Base-by-base conservation (phyloP, 228 moss, liverwort and hornwort genomes). In the Sphagnum fallax region DNA sequence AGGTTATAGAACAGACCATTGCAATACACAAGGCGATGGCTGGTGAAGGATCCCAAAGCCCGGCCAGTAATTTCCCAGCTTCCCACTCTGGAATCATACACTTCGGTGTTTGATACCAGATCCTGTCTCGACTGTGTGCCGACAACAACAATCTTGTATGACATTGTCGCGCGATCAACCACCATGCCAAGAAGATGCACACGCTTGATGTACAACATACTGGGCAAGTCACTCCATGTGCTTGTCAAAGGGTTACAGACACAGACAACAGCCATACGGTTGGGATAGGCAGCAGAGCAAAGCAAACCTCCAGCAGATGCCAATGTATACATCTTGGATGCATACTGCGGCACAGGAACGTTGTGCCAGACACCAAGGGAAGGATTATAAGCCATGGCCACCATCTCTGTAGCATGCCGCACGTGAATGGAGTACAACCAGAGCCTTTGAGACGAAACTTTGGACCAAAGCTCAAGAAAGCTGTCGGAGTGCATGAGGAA, bases 351-450 rank as follows among this genome's bases (percentile, higher is more conserved):
- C 8, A 87, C 83, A 0, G 87, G 87, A 5, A 87, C 81, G 5
- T 80, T 83, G 52, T 87, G 87, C 87, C 87, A 87, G 69, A 87
- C 53, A 68, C 83, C 81, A 4, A 87, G 47, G 0, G 87, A 87
- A 14, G 87, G 87, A 48, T 87, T 87, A 6, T 81, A 87, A 48
- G 87, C 87, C 83, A 87, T 87, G 1, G 87, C 87, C 72, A 87
- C 83, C 87, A 87, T 87, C 75, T 87, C 87, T 0, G 74, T 81
- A 1, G 78, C 76, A 68, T 83, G 83, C 65, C 76, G 80, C 0
- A 78, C 87, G 6, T 78, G 76, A 13, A 87, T 81, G 0, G 87
- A 87, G 18, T 83, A 87, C 4, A 87, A 59, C 87, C 87, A 87
- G 0, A 87, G 78, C 57, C 81, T 83, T 52, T 83, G 87, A 0